A percentile compares a stretch with the other conserved stretches of the same genome.
Conservation (phyloP, 73 alveolate species). For the Paramecium biaurelia region DNA sequence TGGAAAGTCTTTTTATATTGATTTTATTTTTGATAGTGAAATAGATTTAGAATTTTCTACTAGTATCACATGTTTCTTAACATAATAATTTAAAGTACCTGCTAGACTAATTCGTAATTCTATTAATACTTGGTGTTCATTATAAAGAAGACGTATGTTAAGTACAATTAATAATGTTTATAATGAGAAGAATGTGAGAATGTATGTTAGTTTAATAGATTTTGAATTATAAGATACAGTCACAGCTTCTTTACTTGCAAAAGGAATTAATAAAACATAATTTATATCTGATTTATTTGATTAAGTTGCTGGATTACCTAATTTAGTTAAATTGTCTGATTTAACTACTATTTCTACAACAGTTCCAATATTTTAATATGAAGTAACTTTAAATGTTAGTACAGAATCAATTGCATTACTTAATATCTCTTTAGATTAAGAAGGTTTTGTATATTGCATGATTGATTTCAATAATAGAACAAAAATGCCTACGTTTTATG, state of each 20-base stretch:
- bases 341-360: not conserved
- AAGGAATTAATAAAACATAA: not conserved
- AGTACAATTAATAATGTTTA: not conserved
- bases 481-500: not conserved
- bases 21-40: not conserved
- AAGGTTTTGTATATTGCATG: constrained; percentile 1
- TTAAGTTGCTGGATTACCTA: constrained; percentile 21
- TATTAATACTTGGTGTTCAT: constrained; percentile 1
- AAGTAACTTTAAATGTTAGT: not conserved
- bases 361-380: not conserved
- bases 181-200: not conserved
- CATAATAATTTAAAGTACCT: not conserved
- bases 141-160: not conserved
- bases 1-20: constrained; percentile 3
- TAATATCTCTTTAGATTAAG: not conserved
- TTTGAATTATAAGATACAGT: not conserved
- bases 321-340: constrained; percentile 10
- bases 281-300: not conserved
- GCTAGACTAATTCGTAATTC: constrained; percentile 3
- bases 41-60: not conserved
- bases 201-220: not conserved
- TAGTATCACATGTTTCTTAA: not conserved
- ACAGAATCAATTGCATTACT: not conserved
- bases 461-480: constrained; percentile 5
- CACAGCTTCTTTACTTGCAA: not conserved